Evolutionary conservation across 768 basidiomycete species (phyloP).

Genomic region (Basidioascus undulatus): DNA sequence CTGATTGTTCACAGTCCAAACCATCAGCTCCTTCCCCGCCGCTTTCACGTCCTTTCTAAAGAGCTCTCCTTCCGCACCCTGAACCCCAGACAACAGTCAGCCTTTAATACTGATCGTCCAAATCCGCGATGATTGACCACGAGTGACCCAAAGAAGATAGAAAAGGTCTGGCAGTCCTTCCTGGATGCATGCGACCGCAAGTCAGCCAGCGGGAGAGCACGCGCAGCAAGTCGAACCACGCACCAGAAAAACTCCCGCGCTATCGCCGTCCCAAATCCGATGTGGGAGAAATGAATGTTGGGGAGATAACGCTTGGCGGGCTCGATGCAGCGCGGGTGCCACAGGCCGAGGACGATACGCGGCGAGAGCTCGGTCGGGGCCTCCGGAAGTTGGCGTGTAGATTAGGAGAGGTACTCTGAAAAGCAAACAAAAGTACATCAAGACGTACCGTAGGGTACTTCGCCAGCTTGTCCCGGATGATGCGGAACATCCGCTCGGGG

Average conservation of each 20-base stretch:
- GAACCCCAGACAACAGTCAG: neutral
- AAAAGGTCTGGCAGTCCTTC: constrained; percentile 62
- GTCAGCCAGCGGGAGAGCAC: too few relatives aligned
- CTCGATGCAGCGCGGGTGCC: constrained; percentile 73
- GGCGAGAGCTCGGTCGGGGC: too few relatives aligned
- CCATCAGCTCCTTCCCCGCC: constrained; percentile 66
- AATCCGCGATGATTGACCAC: constrained; percentile 50
- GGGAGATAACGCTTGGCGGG: constrained; percentile 53
- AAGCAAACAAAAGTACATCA: too few relatives aligned
- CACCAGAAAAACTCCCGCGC: constrained; percentile 81
- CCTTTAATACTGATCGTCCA: constrained; percentile 15
- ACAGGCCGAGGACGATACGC: constrained; percentile 60
- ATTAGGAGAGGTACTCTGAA: too few relatives aligned
- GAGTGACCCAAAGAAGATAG: constrained; percentile 49
- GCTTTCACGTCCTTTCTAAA: too few relatives aligned
- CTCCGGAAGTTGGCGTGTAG: too few relatives aligned
- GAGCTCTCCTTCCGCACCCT: too few relatives aligned
- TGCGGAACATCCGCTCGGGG: constrained; percentile 53
- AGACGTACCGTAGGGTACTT: constrained; percentile 31
- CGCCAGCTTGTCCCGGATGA: constrained; percentile 48
- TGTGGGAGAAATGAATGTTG: constrained; percentile 63
- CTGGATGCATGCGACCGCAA: too few relatives aligned
- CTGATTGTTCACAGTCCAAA: constrained; percentile 91
- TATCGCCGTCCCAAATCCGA: constrained; percentile 43
- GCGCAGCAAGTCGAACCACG: too few relatives aligned